These are phyloP conservation scores for Aspergillus pseudoglaucus DNA, from an alignment of 2,329 filamentous ascomycete species.

Conservation along the genomic window DNA sequence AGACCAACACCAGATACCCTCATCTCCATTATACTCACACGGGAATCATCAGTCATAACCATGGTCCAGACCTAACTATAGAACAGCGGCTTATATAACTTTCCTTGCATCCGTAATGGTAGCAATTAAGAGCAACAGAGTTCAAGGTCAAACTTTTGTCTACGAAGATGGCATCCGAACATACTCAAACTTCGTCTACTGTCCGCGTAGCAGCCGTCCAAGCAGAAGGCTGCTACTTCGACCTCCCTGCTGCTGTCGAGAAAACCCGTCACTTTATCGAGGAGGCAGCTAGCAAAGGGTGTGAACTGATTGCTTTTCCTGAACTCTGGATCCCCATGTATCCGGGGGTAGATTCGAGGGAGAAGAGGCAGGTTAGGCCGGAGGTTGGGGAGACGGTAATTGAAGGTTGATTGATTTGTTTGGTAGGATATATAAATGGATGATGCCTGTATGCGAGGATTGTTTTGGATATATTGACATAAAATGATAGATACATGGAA, in stretches of 20 bases:
- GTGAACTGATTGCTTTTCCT: slow-evolving; percentile 51
- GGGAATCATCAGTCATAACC: not conserved
- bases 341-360: slow-evolving; percentile 25
- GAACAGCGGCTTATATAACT: not conserved
- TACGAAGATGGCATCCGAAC: not conserved
- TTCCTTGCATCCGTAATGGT: not conserved
- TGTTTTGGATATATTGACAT: not conserved
- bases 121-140: not conserved
- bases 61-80: not conserved
- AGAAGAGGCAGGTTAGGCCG: not conserved
- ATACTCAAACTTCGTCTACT: not conserved
- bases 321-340: slow-evolving; percentile 53
- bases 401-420: no score
- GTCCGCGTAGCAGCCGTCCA: slow-evolving; percentile 30
- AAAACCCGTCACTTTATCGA: slow-evolving; percentile 54
- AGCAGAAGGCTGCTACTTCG: slow-evolving; percentile 55
- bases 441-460: not conserved
- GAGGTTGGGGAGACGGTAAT: not conserved
- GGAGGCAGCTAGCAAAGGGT: slow-evolving; percentile 49
- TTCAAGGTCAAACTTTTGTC: not conserved
- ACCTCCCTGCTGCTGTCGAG: slow-evolving; percentile 48
- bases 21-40: not conserved
- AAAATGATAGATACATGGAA: not conserved
- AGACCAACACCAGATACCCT: not conserved
- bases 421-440: no score